Conservation (phyloP, 2,329 filamentous ascomycete genomes). For the Xylariaceae sp. region DNA sequence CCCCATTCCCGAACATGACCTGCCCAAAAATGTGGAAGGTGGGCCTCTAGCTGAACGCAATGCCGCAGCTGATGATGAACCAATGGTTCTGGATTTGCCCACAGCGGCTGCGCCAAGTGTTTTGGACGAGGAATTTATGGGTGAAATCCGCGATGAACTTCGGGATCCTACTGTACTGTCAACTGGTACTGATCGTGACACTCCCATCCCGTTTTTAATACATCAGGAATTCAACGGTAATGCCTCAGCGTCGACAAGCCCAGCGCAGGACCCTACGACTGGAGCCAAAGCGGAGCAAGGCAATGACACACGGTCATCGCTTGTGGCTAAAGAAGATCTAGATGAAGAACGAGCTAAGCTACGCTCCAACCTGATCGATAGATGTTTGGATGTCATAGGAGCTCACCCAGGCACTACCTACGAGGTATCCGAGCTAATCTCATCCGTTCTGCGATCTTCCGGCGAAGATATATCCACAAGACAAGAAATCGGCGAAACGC, state of each 20-base stretch:
- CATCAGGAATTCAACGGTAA: conserved; percentile 27
- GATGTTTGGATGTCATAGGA: conserved; percentile 84
- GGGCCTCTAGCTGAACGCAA: conserved; percentile 25
- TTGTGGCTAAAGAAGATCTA: conserved; percentile 69
- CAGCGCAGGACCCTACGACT: conserved; percentile 21
- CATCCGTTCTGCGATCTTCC: conserved; percentile 59
- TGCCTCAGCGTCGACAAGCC: conserved; percentile 25
- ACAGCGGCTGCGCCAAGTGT: conserved; percentile 24
- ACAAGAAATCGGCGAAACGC: conserved; percentile 73
- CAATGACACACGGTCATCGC: conserved; percentile 24
- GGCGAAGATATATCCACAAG: conserved; percentile 49
- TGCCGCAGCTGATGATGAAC: conserved; percentile 22
- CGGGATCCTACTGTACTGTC: conserved; percentile 17
- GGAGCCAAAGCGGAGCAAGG: conserved; percentile 21
- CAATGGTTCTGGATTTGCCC: conserved; percentile 29
- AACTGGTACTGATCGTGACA: conserved; percentile 21
- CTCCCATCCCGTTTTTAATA: conserved; percentile 24
- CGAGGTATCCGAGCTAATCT: conserved; percentile 83
- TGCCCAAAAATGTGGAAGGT: conserved; percentile 32
- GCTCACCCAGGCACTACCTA: conserved; percentile 85
- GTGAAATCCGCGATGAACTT: conserved; percentile 24
- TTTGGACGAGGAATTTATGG: conserved; percentile 27
- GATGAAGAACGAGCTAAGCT: conserved; percentile 71
- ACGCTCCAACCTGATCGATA: conserved; percentile 75
- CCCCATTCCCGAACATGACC: conserved; percentile 61